Conservation (phyloP, 2,329 filamentous ascomycete genomes). For the Zalaria obscura region DNA sequence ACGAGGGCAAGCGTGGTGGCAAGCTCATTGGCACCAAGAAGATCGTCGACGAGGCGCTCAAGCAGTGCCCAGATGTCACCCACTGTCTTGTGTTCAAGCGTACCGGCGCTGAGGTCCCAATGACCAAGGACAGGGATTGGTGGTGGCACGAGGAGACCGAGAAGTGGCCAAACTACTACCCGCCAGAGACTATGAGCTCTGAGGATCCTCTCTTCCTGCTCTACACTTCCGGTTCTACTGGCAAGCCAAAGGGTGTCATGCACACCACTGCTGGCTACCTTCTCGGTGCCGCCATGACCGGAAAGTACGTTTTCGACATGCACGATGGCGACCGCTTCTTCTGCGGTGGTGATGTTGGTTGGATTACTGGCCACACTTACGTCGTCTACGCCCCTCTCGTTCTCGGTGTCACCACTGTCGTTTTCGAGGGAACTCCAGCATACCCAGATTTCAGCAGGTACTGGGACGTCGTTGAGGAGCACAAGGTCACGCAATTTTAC, state of each 20-base stretch:
- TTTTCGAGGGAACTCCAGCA: slow-evolving; percentile 94
- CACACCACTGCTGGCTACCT: slow-evolving; percentile 93
- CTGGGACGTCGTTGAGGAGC: slow-evolving; percentile 95
- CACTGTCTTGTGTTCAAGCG: slow-evolving; percentile 88
- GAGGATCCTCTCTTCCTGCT: slow-evolving; percentile 96
- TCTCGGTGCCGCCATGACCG: slow-evolving; percentile 81
- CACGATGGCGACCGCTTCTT: slow-evolving; percentile 90
- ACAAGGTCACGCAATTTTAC: slow-evolving; percentile 95
- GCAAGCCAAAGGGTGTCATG: slow-evolving; percentile 98
- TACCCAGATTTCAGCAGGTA: slow-evolving; percentile 97
- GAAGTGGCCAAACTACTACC: slow-evolving; percentile 87
- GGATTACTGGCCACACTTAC: slow-evolving; percentile 98
- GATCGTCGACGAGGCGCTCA: slow-evolving; percentile 94
- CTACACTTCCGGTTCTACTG: slow-evolving; percentile 94
- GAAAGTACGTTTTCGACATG: slow-evolving; percentile 98
- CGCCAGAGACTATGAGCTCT: slow-evolving; percentile 77
- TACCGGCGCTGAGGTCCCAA: slow-evolving; percentile 83
- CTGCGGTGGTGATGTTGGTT: slow-evolving; percentile 95
- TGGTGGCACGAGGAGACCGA: slow-evolving; percentile 99
- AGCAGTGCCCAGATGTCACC: slow-evolving; percentile 81
- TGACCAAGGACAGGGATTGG: slow-evolving; percentile 74
- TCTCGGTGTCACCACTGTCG: slow-evolving; percentile 83
- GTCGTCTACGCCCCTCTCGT: slow-evolving; percentile 93
- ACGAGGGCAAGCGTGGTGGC: slow-evolving; percentile 95
- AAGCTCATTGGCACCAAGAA: slow-evolving; percentile 98